Evolutionary conservation across 2,329 filamentous ascomycete genomes (phyloP), one percentile per base, ranked within the genome.

Genomic region (Corniculantispora saksenae): DNA sequence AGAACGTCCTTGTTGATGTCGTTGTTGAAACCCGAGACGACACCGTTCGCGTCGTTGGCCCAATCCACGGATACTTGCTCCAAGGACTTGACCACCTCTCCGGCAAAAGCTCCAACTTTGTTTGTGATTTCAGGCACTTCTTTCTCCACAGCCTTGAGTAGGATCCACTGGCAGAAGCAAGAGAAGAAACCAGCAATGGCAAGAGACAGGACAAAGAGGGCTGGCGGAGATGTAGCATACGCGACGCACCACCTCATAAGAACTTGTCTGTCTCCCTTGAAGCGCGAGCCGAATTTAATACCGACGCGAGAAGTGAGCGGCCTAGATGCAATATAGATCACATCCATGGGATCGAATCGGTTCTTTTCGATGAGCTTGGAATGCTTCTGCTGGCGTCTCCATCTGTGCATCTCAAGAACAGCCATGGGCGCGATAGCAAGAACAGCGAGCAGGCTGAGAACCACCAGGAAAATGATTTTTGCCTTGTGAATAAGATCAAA

Each of bases 1-100:
- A 98, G 88, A 27, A 99, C 82, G 67, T 97, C 89, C 47, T 89
- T 75, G 79, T 98, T 99, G 77, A 99, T 88, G 38, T 92, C 87
- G 64, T 82, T 74, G 77, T 93, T 94, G 74, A 94, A 84, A 13
- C 86, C 83, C 32, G 75, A 81, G 72, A 97, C 89, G 60, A 90
- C 90, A 12, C 82, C 78, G 77, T 97, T 97, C 70, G 92, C 90
- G 61, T 89, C 88, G 64, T 83, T 79, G 6, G 93, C 89, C 94
- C 94, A 97, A 67, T 86, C 80, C 65, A 84, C 82, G 32, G 92
- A 96, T 9, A 91, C 89, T 66, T 89, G 86, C 72, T 91, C 85
- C 47, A 97, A 83, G 40, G 86, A 85, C n/a, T 74, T 74, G 54
- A 96, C 89, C 15, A 97, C 91, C 66, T 92, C 86, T 67, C 89